These are phyloP conservation scores for Trichophyton schoenleinii DNA, from an alignment of 2,329 filamentous ascomycete species.

Conservation along the genomic window DNA sequence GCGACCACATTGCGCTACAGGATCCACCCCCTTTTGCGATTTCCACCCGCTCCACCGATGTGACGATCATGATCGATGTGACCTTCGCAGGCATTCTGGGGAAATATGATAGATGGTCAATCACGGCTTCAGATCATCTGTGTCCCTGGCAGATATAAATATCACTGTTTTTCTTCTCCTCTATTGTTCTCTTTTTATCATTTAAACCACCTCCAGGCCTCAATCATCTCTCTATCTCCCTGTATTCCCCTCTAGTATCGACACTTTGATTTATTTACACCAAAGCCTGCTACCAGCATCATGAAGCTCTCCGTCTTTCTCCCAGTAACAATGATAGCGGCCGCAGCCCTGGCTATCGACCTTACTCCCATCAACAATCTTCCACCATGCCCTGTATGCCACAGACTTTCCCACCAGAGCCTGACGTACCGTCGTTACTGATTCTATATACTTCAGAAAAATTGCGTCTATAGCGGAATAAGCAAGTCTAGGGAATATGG, in stretches of 20 bases:
- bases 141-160: neutral
- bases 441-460: slow-evolving; percentile 3
- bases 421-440: neutral
- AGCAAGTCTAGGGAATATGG: slow-evolving; percentile 6
- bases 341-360: slow-evolving; percentile 1
- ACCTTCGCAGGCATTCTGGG: neutral
- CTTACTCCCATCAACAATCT: slow-evolving; percentile 6
- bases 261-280: too few species aligned
- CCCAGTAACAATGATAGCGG: neutral
- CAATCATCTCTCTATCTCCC: too few species aligned
- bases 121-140: neutral
- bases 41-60: neutral
- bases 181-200: neutral
- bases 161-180: neutral
- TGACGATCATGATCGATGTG: neutral
- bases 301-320: neutral
- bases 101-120: neutral
- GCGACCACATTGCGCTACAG: neutral
- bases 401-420: neutral
- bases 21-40: neutral
- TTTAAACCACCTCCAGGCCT: too few species aligned
- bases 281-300: neutral
- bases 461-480: slow-evolving; percentile 7
- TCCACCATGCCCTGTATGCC: slow-evolving; percentile 2
- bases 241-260: neutral